These are phyloP conservation scores for Pseudovirgaria hyperparasitica DNA, from an alignment of 2,329 filamentous ascomycete genomes.

Conservation along the genomic window DNA sequence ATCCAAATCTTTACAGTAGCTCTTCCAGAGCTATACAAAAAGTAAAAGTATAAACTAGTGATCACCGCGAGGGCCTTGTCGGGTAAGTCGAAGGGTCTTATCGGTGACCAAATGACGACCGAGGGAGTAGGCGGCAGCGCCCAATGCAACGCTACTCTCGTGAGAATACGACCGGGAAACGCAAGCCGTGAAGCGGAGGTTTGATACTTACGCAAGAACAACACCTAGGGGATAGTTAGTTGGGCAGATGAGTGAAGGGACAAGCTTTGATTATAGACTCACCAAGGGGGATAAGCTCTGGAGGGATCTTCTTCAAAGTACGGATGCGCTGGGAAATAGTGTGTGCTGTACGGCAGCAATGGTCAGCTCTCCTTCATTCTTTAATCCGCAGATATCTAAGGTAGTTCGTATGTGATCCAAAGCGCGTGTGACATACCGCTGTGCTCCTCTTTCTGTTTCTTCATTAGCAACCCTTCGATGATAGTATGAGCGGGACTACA, in stretches of 20 bases:
- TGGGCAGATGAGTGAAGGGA: not conserved
- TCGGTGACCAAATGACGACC: constrained; percentile 72
- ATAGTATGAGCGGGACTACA: constrained; percentile 4
- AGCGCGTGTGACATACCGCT: constrained; percentile 36
- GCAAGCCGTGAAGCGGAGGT: not conserved
- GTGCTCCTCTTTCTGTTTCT: constrained; percentile 47
- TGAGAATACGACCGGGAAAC: constrained; percentile 6
- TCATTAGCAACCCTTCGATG: constrained; percentile 25
- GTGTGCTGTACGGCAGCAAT: constrained; percentile 51
- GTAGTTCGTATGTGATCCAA: not conserved
- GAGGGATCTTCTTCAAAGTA: constrained; percentile 76
- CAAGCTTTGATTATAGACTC: constrained; percentile 26
- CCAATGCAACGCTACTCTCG: constrained; percentile 46
- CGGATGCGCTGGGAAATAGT: constrained; percentile 93
- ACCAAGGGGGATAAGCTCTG: constrained; percentile 93
- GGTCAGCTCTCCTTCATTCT: not conserved
- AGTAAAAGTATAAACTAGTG: constrained; percentile 16
- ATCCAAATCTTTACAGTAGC: too few relatives aligned
- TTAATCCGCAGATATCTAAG: not conserved
- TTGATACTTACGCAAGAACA: constrained; percentile 61
- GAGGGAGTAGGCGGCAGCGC: constrained; percentile 72
- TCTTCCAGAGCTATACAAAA: too few relatives aligned
- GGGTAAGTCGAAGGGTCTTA: constrained; percentile 80
- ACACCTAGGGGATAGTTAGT: constrained; percentile 44
- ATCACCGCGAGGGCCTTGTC: constrained; percentile 44